phyloP scores from a whole-genome alignment of 2,329 filamentous ascomycete genomes.

The Lecanicillium sp. region DNA sequence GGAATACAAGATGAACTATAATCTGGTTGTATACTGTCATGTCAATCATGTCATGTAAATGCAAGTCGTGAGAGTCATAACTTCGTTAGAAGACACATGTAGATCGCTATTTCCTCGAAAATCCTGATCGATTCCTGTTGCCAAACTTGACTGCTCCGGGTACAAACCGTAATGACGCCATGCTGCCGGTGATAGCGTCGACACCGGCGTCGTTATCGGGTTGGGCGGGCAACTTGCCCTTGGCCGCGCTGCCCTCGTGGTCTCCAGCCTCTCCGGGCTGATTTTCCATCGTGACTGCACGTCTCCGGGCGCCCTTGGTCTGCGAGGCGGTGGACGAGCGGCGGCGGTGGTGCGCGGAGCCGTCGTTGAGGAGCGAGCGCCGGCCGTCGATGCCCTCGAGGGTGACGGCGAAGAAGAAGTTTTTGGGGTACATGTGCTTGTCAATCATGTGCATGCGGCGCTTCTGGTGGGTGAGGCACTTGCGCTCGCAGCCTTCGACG shows the following conservation, averaged over 20 bases:
- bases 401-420: slow-evolving; percentile 83
- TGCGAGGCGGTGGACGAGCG: slow-evolving; percentile 39
- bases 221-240: too few relatives aligned
- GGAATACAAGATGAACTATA: not conserved
- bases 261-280: slow-evolving; percentile 10
- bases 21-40: not conserved
- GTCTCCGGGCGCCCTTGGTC: slow-evolving; percentile 28
- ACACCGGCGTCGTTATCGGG: slow-evolving; percentile 35
- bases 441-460: slow-evolving; percentile 84
- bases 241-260: too few relatives aligned
- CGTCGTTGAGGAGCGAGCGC: slow-evolving; percentile 67
- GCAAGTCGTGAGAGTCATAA: slow-evolving; percentile 1
- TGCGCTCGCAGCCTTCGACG: slow-evolving; percentile 77
- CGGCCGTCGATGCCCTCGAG: slow-evolving; percentile 85
- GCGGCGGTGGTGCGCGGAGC: slow-evolving; percentile 35
- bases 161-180: slow-evolving; percentile 68
- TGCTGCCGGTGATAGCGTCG: slow-evolving; percentile 57
- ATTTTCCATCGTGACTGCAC: slow-evolving; percentile 27
- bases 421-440: slow-evolving; percentile 85
- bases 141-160: slow-evolving; percentile 63
- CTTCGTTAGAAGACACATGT: too few relatives aligned
- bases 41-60: not conserved
- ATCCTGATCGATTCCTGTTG: slow-evolving; percentile 44
- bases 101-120: slow-evolving; percentile 41
- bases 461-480: slow-evolving; percentile 79